Conservation (phyloP, 495 filamentous ascomycete species). For the Pyrenula aspistea region DNA sequence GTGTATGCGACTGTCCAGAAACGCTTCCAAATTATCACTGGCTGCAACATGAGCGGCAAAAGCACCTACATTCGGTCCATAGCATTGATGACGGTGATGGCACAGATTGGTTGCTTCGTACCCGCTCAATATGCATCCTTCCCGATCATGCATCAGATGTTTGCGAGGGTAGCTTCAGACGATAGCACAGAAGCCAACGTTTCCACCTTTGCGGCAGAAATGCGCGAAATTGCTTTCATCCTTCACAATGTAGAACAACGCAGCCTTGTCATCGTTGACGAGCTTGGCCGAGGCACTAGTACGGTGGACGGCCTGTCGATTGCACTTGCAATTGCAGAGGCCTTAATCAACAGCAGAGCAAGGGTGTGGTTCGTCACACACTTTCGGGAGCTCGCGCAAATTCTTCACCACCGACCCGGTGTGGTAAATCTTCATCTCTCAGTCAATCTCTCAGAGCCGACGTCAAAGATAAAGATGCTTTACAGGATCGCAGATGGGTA, state of each 20-base stretch:
- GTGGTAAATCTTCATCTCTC: conserved; percentile 74
- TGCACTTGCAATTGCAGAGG: conserved; percentile 80
- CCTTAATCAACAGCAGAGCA: conserved; percentile 61
- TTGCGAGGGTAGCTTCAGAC: conserved; percentile 74
- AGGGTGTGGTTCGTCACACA: conserved; percentile 91
- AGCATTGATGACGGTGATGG: conserved; percentile 80
- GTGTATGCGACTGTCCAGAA: conserved; percentile 66
- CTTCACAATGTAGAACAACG: conserved; percentile 60
- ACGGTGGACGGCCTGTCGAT: conserved; percentile 80
- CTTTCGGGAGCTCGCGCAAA: conserved; percentile 69
- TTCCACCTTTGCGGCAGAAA: conserved; percentile 87
- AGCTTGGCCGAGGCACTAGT: conserved; percentile 86
- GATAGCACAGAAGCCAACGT: conserved; percentile 86
- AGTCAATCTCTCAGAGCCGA: conserved; percentile 43
- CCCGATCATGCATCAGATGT: conserved; percentile 69
- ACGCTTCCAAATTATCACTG: conserved; percentile 87
- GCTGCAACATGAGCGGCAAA: conserved; percentile 98
- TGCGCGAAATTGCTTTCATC: conserved; percentile 92
- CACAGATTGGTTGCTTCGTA: conserved; percentile 85
- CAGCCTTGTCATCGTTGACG: conserved; percentile 81
- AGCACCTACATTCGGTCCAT: conserved; percentile 86
- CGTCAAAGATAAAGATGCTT: conserved; percentile 64
- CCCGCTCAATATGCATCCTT: conserved; percentile 76
- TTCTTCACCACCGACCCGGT: conserved; percentile 59
- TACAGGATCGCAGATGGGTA: conserved; percentile 67